phyloP scores from a whole-genome alignment of 768 basidiomycete species.

The Tricholoma furcatifolium region DNA sequence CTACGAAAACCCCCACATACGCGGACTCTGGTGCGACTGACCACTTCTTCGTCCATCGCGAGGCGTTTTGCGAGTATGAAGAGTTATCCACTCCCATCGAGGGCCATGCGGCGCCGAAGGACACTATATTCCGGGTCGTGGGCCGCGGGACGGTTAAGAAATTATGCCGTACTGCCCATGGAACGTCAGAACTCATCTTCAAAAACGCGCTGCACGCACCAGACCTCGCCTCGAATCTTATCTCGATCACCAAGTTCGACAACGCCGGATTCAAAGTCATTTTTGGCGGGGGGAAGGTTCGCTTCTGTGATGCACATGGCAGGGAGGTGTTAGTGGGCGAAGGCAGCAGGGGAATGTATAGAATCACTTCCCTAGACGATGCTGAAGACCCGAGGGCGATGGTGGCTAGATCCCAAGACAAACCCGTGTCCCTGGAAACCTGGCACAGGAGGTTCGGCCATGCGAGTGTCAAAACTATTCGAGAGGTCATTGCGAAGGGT shows the following conservation, averaged over 20 bases:
- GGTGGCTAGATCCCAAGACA: neutral
- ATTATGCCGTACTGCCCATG: neutral
- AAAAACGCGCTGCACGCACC: neutral
- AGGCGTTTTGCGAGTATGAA: slow-evolving; percentile 16
- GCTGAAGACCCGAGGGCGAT: neutral
- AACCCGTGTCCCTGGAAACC: neutral
- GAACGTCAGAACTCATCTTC: neutral
- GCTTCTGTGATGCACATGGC: neutral
- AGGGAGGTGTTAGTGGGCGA: neutral
- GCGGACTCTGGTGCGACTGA: slow-evolving; percentile 19
- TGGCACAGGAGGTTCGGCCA: neutral
- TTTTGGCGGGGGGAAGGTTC: no score
- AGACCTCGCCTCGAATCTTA: neutral
- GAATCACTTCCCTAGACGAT: neutral
- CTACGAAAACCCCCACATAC: slow-evolving; percentile 6
- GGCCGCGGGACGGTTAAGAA: slow-evolving; percentile 21
- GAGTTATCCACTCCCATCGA: neutral
- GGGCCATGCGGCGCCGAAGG: slow-evolving; percentile 9
- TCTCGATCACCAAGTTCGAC: no score
- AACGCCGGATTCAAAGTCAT: no score
- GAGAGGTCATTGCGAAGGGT: neutral
- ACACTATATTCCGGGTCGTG: slow-evolving; percentile 15
- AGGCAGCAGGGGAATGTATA: neutral
- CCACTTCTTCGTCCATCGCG: slow-evolving; percentile 20
- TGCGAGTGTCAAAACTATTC: no score